Evolutionary conservation across 768 basidiomycete genomes (phyloP), one percentile per base, ranked within the genome.

Genomic region (Punctularia strigosozonata): DNA sequence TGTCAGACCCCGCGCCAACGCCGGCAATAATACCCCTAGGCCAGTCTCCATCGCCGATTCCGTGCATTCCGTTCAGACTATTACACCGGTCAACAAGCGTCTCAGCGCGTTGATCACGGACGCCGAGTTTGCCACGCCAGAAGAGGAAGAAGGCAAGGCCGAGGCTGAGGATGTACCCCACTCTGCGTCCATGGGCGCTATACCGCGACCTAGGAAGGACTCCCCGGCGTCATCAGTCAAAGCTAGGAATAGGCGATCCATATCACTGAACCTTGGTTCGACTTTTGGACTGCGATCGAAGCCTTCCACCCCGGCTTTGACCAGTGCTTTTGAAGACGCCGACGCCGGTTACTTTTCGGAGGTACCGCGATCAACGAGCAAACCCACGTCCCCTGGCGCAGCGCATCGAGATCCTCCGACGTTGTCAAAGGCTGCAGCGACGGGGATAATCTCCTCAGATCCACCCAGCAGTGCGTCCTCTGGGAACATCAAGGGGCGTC

Each of bases 1-100:
- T 15, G 72, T 83, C 40, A 71, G 81, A 22, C 72, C 77, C 25
- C 52, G 56, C 13, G 64, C 72, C 10, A 59, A 64, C 23, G 49
- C 54, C 24, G 66, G 65, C 26, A 55, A 53, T 24, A 69, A 68
- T 20, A 62, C 77, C 2, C 75, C 80, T 25, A 68, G 84, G 13
- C 84, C 84, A 3, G 80, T 83, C 23, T 87, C 84, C 6, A 72
- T 79, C 59, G 81, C 80, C 6, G 83, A 84, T 44, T 84, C 81
- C 1, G 61, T 83, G 39, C 80, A 82, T 36, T 84, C 81, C 5
- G 77, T 66, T 4, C 69, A 78, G 50, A 87, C 84, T 15, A 61
- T 86, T 41, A 77, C 83, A 3, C 78, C 79, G 6, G 59, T 65
- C 25, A 72, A 68, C 54, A 80, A 74, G 55, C 71, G 84, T 20